Conservation (phyloP, 768 basidiomycete genomes). For the Tricholoma saponaceum region DNA sequence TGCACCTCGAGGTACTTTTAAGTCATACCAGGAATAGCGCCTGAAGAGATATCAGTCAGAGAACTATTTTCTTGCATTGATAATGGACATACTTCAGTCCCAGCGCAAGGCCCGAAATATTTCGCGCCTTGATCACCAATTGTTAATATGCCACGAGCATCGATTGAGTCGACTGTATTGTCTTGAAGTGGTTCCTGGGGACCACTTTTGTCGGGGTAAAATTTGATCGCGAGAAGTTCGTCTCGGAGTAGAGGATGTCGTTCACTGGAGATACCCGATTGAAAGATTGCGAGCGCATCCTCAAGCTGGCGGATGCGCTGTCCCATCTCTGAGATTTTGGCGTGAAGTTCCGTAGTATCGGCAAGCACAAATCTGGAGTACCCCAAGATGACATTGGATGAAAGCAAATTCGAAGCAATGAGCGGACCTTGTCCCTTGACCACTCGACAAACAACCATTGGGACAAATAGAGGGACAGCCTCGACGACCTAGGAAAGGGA, state of each 20-base stretch:
- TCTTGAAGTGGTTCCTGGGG: slow-evolving; percentile 20
- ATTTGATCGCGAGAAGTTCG: slow-evolving; percentile 61
- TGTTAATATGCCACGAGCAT: slow-evolving; percentile 67
- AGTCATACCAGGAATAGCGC: slow-evolving; percentile 45
- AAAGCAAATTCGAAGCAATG: not conserved
- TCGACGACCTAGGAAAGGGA: slow-evolving; percentile 38
- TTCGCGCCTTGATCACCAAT: slow-evolving; percentile 67
- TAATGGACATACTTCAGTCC: slow-evolving; percentile 51
- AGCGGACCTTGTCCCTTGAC: slow-evolving; percentile 49
- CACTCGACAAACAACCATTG: slow-evolving; percentile 47
- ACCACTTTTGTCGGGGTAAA: slow-evolving; percentile 45
- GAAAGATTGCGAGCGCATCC: slow-evolving; percentile 64
- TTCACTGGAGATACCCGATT: slow-evolving; percentile 60
- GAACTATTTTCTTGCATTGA: not conserved
- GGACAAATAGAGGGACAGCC: slow-evolving; percentile 63
- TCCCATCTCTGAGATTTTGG: slow-evolving; percentile 52
- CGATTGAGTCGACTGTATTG: slow-evolving; percentile 31
- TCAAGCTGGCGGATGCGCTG: slow-evolving; percentile 62
- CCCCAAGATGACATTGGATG: not conserved
- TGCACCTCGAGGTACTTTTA: too few species aligned
- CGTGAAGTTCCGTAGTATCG: slow-evolving; percentile 59
- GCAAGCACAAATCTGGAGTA: slow-evolving; percentile 47
- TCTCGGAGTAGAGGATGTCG: slow-evolving; percentile 65
- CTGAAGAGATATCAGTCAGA: slow-evolving; percentile 22
- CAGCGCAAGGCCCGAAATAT: slow-evolving; percentile 74